Percentiles rank a stretch among this genome's conserved stretches.
Evolutionary conservation across 208 protist species (phyloP).

Genomic region (Entamoeba histolytica): DNA sequence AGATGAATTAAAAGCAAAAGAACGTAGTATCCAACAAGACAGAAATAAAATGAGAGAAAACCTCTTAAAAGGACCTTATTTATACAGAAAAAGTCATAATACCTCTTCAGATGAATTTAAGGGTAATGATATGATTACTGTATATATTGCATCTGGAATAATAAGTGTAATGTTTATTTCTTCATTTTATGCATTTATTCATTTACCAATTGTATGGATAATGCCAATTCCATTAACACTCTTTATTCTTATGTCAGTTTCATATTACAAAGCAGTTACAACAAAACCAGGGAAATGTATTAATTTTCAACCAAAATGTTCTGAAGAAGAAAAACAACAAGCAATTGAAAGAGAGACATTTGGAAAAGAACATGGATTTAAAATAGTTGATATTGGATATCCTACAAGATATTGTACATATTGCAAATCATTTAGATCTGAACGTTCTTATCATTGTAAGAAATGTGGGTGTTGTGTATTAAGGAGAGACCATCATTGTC

Average conservation of each 20-base stretch:
- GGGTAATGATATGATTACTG: not conserved
- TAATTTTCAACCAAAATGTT: not conserved
- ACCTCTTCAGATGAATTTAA: not conserved
- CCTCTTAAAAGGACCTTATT: not conserved
- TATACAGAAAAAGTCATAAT: not conserved
- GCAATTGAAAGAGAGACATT: not conserved
- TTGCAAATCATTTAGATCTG: not conserved
- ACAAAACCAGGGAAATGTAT: not conserved
- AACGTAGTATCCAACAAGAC: not conserved
- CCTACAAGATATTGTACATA: not conserved
- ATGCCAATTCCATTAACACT: not conserved
- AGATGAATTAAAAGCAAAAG: too few species aligned
- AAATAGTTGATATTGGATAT: not conserved
- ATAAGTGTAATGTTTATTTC: not conserved
- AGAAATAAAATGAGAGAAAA: not conserved
- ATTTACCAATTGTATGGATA: not conserved
- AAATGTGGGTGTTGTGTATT: not conserved
- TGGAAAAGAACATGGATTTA: not conserved
- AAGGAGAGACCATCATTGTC: not conserved
- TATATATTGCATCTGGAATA: not conserved
- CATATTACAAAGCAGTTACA: not conserved
- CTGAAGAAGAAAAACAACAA: not conserved
- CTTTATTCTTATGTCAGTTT: not conserved
- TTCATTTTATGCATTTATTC: not conserved
- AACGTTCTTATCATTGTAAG: not conserved